Evolutionary conservation across 2,329 filamentous ascomycete species (phyloP).

Genomic region (Fusarium armeniacum): DNA sequence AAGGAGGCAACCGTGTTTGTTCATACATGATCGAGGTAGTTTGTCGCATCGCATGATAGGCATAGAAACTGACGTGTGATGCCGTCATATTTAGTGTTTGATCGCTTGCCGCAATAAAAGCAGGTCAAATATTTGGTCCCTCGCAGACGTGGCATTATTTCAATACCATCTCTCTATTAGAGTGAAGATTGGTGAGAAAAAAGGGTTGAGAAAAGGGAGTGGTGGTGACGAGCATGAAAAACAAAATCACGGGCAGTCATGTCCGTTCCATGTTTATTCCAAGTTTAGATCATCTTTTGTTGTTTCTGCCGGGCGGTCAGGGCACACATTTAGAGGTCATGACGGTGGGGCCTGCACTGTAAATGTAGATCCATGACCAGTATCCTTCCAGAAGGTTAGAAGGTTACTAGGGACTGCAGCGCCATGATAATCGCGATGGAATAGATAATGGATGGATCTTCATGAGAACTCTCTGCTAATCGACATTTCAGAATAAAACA

Average conservation of each 20-base stretch:
- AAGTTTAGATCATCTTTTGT: constrained; percentile 39
- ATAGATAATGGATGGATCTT: neutral
- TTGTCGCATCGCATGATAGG: constrained; percentile 84
- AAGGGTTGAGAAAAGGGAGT: neutral
- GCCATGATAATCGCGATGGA: neutral
- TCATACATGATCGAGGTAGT: constrained; percentile 86
- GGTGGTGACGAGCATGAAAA: constrained; percentile 35
- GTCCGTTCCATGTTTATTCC: constrained; percentile 34
- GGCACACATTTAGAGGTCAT: constrained; percentile 24
- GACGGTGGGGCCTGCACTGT: constrained; percentile 19
- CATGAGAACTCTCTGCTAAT: neutral
- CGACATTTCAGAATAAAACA: neutral
- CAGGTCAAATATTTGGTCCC: constrained; percentile 70
- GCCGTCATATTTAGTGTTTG: constrained; percentile 70
- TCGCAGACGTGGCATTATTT: constrained; percentile 61
- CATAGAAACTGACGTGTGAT: constrained; percentile 78
- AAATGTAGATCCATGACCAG: constrained; percentile 26
- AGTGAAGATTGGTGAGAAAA: neutral
- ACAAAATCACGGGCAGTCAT: constrained; percentile 19
- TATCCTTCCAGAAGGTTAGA: constrained; percentile 38
- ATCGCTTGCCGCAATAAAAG: constrained; percentile 86
- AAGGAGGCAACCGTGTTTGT: fast-evolving
- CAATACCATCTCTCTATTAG: constrained; percentile 27
- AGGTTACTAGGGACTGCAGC: constrained; percentile 8
- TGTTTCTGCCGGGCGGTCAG: constrained; percentile 57